Evolutionary conservation across 352 stramenopile genomes (phyloP).

Genomic region (Phytophthora citrophthora): DNA sequence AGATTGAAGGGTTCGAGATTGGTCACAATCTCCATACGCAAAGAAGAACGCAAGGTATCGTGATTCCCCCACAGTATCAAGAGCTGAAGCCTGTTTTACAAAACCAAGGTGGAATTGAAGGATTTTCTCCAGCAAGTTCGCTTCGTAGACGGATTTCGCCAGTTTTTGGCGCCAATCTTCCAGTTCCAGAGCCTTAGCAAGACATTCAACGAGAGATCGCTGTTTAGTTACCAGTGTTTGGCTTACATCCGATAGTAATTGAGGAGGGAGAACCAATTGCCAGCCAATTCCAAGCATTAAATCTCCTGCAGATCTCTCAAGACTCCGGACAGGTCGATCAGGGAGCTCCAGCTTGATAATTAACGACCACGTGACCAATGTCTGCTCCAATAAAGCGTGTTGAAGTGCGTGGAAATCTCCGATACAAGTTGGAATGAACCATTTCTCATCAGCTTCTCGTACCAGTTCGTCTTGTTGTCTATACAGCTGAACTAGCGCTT

Average conservation of each 20-base stretch:
- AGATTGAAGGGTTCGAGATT: conserved; percentile 11
- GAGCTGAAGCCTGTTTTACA: conserved; percentile 20
- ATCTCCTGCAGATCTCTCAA: conserved; percentile 37
- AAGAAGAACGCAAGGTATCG: conserved; percentile 43
- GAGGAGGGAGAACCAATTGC: conserved; percentile 40
- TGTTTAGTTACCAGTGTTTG: conserved; percentile 5
- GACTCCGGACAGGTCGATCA: conserved; percentile 21
- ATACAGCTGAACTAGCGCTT: conserved; percentile 22
- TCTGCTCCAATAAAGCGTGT: conserved; percentile 50
- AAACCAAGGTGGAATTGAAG: conserved; percentile 55
- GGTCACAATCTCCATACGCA: conserved; percentile 18
- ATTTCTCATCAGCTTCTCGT: conserved; percentile 40
- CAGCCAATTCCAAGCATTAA: conserved; percentile 39
- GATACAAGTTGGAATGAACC: conserved; percentile 38
- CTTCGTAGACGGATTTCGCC: conserved; percentile 46
- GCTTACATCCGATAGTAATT: conserved; percentile 38
- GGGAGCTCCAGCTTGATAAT: conserved; percentile 48
- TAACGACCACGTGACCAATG: conserved; percentile 53
- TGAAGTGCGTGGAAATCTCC: conserved; percentile 44
- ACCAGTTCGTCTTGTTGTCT: conserved; percentile 25
- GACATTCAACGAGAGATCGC: conserved; percentile 19
- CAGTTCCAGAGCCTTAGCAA: conserved; percentile 31
- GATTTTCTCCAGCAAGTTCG: conserved; percentile 46
- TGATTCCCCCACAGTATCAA: conserved; percentile 32
- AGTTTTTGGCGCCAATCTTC: conserved; percentile 50